phyloP scores from a whole-genome alignment of 768 basidiomycete genomes.

The Suillus decipiens region DNA sequence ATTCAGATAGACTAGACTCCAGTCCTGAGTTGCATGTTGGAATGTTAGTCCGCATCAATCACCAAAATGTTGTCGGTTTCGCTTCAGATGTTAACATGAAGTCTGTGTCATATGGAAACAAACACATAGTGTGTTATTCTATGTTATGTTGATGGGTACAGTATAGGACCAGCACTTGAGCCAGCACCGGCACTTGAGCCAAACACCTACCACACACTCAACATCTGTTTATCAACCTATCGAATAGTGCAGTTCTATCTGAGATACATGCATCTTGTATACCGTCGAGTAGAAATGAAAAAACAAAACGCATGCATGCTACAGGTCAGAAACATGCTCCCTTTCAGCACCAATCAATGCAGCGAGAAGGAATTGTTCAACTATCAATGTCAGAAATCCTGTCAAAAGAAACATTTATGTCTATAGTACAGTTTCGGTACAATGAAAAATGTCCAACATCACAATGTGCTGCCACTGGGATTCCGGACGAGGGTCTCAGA shows the following conservation, averaged over 20 bases:
- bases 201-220: conserved; percentile 1
- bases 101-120: neutral
- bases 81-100: neutral
- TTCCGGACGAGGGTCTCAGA: neutral
- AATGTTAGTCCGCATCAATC: neutral
- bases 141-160: neutral
- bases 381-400: too few species aligned
- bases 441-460: too few species aligned
- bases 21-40: neutral
- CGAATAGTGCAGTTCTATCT: neutral
- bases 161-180: conserved; percentile 3
- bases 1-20: neutral
- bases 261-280: neutral
- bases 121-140: neutral
- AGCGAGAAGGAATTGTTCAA: too few species aligned
- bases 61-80: neutral
- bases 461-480: neutral
- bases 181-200: too few species aligned
- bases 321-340: too few species aligned
- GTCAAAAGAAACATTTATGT: too few species aligned
- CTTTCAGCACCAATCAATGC: too few species aligned
- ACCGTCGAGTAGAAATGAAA: too few species aligned
- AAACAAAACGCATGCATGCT: too few species aligned
- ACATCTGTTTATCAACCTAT: neutral
- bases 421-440: too few species aligned